Evolutionary conservation across 208 protist species (phyloP).

Genomic region (Leishmania braziliensis): DNA sequence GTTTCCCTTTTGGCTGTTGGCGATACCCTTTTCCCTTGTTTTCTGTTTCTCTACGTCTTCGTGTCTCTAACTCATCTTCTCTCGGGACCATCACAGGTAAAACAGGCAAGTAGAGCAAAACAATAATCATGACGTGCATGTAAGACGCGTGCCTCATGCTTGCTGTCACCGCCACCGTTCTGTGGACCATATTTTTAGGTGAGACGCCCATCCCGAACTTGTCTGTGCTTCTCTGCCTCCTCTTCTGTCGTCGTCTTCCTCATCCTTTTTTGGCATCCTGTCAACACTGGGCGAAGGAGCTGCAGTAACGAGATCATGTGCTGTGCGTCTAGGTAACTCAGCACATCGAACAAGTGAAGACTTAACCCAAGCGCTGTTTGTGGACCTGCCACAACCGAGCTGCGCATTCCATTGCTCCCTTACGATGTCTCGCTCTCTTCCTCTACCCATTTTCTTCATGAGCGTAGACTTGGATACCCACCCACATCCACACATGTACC

Average conservation of each 20-base stretch:
- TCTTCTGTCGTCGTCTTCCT: background rate
- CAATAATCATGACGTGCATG: background rate
- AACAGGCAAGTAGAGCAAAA: background rate
- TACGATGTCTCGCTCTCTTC: background rate
- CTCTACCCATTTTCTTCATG: background rate
- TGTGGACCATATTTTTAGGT: background rate
- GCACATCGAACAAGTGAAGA: background rate
- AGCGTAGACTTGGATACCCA: background rate
- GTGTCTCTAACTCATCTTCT: no score
- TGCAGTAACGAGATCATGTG: background rate
- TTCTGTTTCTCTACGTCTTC: no score
- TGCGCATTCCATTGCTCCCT: background rate
- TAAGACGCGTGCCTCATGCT: background rate
- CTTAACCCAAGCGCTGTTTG: background rate
- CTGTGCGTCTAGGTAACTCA: background rate
- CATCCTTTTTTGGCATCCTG: background rate
- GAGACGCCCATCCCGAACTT: background rate
- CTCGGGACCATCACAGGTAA: background rate
- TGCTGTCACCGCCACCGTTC: background rate
- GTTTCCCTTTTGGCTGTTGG: background rate
- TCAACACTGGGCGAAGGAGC: background rate
- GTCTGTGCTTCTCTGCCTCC: background rate
- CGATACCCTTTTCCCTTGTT: no score
- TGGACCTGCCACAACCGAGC: background rate
- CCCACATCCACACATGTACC: background rate